A percentile compares a stretch with the other conserved stretches of the same genome.
These are phyloP conservation scores for Ceratocystis ficicola DNA, from an alignment of 2,329 filamentous ascomycete genomes.

Conservation along the genomic window DNA sequence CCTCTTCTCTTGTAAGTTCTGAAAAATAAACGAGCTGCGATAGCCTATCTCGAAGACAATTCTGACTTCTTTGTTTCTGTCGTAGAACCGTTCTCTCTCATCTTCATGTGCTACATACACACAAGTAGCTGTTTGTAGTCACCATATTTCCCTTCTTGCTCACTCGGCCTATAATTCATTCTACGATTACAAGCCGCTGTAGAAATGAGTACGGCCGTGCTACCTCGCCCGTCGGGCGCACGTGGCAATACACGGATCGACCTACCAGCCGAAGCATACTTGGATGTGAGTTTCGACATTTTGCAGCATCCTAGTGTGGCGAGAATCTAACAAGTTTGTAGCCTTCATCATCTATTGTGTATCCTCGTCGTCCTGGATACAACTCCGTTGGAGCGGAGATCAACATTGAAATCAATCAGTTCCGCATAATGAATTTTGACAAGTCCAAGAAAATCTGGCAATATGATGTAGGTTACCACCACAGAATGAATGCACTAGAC, in stretches of 20 bases:
- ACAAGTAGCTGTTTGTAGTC: not conserved
- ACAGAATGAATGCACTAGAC: not conserved
- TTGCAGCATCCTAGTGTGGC: not conserved
- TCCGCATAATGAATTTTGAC: constrained; percentile 47
- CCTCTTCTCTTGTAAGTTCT: not conserved
- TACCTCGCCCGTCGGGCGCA: constrained; percentile 25
- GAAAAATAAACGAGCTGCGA: too few species aligned
- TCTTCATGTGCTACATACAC: not conserved
- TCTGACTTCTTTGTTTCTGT: not conserved
- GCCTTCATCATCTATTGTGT: constrained; percentile 11
- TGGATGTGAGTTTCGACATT: constrained; percentile 28
- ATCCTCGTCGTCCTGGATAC: constrained; percentile 40
- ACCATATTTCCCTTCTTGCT: not conserved
- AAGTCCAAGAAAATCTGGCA: constrained; percentile 57
- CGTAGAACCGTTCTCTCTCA: not conserved
- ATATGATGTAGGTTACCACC: constrained; percentile 58
- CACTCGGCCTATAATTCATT: not conserved
- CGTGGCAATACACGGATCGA: constrained; percentile 42
- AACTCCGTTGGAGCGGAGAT: constrained; percentile 47
- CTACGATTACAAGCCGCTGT: not conserved
- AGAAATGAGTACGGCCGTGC: constrained; percentile 28
- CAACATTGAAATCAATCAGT: constrained; percentile 58
- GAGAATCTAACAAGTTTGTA: not conserved
- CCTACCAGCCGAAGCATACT: constrained; percentile 46
- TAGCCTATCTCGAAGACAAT: too few species aligned